phyloP scores from a whole-genome alignment of 768 basidiomycete genomes.

The Leccinellum albellum region DNA sequence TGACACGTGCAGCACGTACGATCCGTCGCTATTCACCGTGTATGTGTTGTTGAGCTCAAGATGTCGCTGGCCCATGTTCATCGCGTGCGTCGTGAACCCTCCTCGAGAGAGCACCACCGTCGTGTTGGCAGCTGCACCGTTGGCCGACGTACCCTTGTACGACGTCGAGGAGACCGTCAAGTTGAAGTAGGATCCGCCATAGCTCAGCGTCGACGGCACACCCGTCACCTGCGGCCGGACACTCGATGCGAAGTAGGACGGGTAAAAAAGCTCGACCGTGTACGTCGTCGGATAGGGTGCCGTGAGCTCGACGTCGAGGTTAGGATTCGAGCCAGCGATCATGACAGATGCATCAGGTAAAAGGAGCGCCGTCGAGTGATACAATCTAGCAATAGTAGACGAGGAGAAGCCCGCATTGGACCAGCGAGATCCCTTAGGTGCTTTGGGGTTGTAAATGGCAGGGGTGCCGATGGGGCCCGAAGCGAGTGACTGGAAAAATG shows the following conservation, averaged over 20 bases:
- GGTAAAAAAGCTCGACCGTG: conserved; percentile 86
- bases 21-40: conserved; percentile 73
- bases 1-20: conserved; percentile 72
- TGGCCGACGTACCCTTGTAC: conserved; percentile 57
- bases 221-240: conserved; percentile 68
- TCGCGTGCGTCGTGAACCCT: conserved; percentile 81
- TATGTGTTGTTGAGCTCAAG: conserved; percentile 84
- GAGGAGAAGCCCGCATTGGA: conserved; percentile 59
- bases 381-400: conserved; percentile 72
- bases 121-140: conserved; percentile 69
- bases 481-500: conserved; percentile 69
- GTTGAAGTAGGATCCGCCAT: conserved; percentile 82
- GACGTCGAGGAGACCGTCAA: conserved; percentile 63
- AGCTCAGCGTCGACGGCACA: conserved; percentile 69
- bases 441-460: conserved; percentile 79
- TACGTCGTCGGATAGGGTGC: conserved; percentile 74
- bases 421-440: conserved; percentile 70
- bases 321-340: conserved; percentile 91
- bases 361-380: conserved; percentile 90
- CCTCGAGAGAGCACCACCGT: conserved; percentile 77
- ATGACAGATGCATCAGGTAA: conserved; percentile 84
- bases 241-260: conserved; percentile 72
- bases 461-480: conserved; percentile 75
- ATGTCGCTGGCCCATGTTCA: conserved; percentile 85
- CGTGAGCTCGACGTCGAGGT: conserved; percentile 70